Percentiles rank a stretch among this genome's conserved stretches.
phyloP scores from a whole-genome alignment of 179 eudicot species.

The Vitellaria paradoxa region DNA sequence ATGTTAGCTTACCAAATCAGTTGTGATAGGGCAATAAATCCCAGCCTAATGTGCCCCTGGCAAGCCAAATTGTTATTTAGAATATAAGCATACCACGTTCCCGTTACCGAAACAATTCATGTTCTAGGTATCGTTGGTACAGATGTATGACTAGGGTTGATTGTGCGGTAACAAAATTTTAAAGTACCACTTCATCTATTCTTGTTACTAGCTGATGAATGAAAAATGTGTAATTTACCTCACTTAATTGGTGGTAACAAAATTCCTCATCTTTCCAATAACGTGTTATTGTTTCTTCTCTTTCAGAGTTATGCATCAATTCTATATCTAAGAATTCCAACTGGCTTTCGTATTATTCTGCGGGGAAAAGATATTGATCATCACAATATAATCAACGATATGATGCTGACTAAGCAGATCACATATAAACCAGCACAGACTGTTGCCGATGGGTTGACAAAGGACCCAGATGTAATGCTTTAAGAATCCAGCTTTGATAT shows the following conservation, averaged over 20 bases:
- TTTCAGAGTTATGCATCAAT: conserved; percentile 86
- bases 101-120: too few species aligned
- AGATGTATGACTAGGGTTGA: neutral
- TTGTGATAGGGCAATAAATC: too few species aligned
- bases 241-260: too few species aligned
- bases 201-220: neutral
- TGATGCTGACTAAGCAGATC: conserved; percentile 37
- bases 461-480: conserved; percentile 35
- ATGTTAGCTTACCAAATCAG: too few species aligned
- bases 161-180: too few species aligned
- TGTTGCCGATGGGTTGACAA: conserved; percentile 20
- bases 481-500: neutral
- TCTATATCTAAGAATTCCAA: conserved; percentile 75
- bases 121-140: too few species aligned
- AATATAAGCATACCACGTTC: too few species aligned
- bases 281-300: neutral
- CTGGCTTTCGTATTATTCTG: conserved; percentile 54
- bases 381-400: conserved; percentile 57
- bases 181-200: neutral
- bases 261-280: neutral
- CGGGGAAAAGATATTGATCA: conserved; percentile 65
- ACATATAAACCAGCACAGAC: conserved; percentile 41
- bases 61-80: too few species aligned
- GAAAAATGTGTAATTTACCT: neutral
- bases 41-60: too few species aligned